Conservation (phyloP, 1,284 basidiomycete species). For the Pterulicium gracile region DNA sequence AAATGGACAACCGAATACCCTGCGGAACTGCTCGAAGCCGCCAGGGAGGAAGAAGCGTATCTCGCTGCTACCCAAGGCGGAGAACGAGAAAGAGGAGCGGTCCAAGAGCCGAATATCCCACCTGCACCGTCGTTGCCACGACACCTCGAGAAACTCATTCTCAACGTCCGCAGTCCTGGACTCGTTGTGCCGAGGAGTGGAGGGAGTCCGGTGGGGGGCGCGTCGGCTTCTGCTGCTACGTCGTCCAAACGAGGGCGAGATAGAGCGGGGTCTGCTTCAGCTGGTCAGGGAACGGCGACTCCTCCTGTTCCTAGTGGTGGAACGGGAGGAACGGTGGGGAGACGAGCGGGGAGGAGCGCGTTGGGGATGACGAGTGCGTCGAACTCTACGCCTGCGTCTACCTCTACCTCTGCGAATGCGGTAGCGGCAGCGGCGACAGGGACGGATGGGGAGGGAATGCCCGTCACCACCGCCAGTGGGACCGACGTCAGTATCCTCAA, state of each 20-base stretch:
- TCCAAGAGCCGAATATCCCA: slow-evolving; percentile 37
- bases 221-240: no score
- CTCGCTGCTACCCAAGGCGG: slow-evolving; percentile 25
- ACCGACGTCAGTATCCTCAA: slow-evolving; percentile 22
- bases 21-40: slow-evolving; percentile 62
- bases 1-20: slow-evolving; percentile 74
- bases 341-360: slow-evolving; percentile 9
- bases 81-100: slow-evolving; percentile 7
- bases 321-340: slow-evolving; percentile 8
- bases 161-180: slow-evolving; percentile 50
- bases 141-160: slow-evolving; percentile 89
- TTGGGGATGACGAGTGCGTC: slow-evolving; percentile 9
- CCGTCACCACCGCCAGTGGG: slow-evolving; percentile 32
- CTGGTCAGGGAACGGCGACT: slow-evolving; percentile 8
- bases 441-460: slow-evolving; percentile 18
- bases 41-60: slow-evolving; percentile 76
- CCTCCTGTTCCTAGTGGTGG: slow-evolving; percentile 1
- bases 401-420: not conserved
- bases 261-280: slow-evolving; percentile 13
- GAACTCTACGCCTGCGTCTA: slow-evolving; percentile 5
- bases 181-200: slow-evolving; percentile 15
- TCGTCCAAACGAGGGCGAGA: not conserved
- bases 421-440: not conserved
- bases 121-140: slow-evolving; percentile 81
- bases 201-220: slow-evolving; percentile 14